Conservation (phyloP, 2,329 filamentous ascomycete genomes). For the Diplodia corticola region DNA sequence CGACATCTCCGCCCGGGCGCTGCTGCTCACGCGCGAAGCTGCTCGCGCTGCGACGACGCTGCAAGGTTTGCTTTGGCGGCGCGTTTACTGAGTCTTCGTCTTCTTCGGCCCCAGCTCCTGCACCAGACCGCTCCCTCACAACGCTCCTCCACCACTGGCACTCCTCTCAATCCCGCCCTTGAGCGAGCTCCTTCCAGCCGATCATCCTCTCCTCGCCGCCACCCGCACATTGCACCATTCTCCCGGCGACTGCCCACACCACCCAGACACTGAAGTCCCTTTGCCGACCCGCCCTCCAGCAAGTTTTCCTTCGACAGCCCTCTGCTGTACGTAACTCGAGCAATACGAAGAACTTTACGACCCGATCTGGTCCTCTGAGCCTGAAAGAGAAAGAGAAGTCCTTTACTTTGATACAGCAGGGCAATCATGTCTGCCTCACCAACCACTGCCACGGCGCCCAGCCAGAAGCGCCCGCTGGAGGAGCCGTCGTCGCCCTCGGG, state of each 20-base stretch:
- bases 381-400: conserved; percentile 34
- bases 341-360: conserved; percentile 23
- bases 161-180: conserved; percentile 18
- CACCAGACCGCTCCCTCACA: conserved; percentile 22
- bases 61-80: conserved; percentile 25
- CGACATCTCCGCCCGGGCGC: conserved; percentile 4
- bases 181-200: conserved; percentile 21
- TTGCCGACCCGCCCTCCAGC: conserved; percentile 49
- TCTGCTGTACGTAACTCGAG: conserved; percentile 66
- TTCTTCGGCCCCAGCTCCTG: conserved; percentile 22
- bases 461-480: conserved; percentile 92
- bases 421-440: conserved; percentile 48
- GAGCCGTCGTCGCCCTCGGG: conserved; percentile 94
- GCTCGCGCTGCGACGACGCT: conserved; percentile 10
- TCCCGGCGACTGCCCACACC: conserved; percentile 22
- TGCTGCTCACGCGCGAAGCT: conserved; percentile 13
- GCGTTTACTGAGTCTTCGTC: conserved; percentile 23
- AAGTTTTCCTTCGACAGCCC: conserved; percentile 86
- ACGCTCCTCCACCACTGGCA: conserved; percentile 20
- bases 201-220: conserved; percentile 33
- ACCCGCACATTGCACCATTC: conserved; percentile 25
- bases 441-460: conserved; percentile 54
- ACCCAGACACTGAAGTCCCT: conserved; percentile 30
- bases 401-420: conserved; percentile 25
- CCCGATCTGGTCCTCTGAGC: conserved; percentile 25